Evolutionary conservation across 169 alveolate species (phyloP).

Genomic region (Cryptosporidium muris): DNA sequence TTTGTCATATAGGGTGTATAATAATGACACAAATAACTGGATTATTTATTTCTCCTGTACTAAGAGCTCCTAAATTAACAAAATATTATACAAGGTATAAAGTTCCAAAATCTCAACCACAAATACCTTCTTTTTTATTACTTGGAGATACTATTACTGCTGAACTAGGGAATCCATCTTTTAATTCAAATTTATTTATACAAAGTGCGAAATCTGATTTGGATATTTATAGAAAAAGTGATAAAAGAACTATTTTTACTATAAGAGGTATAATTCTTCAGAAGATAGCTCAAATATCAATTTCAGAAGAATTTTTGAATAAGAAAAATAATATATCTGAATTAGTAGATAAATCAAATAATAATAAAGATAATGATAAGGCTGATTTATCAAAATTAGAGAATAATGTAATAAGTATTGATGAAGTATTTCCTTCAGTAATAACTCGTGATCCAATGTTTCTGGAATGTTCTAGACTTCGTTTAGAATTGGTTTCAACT

Average conservation of each 20-base stretch:
- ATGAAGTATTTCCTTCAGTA: slow-evolving; percentile 32
- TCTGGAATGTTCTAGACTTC: slow-evolving; percentile 27
- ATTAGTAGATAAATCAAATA: not conserved
- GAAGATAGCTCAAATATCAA: slow-evolving; percentile 37
- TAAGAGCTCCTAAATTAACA: slow-evolving; percentile 18
- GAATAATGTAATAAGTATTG: slow-evolving; percentile 4
- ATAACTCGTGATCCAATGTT: slow-evolving; percentile 52
- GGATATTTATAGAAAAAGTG: not conserved
- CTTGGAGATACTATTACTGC: not conserved
- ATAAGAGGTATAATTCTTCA: slow-evolving; percentile 36
- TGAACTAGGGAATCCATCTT: not conserved
- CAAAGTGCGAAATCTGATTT: not conserved
- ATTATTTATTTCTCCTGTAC: slow-evolving; percentile 18
- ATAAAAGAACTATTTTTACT: slow-evolving; percentile 8
- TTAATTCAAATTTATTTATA: not conserved
- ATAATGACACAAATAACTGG: slow-evolving; percentile 46
- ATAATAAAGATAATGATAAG: not conserved
- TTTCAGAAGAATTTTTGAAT: not conserved
- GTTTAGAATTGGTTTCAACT: slow-evolving; percentile 29
- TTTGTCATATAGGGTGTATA: slow-evolving; percentile 49
- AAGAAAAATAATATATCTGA: not conserved
- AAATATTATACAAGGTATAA: slow-evolving; percentile 22
- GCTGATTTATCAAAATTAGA: not conserved
- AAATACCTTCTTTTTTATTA: slow-evolving; percentile 46
- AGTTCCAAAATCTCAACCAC: slow-evolving; percentile 24